Percentiles rank a stretch among this genome's conserved stretches.
Conservation (phyloP, 78 protist species). For the Creolimax fragrantissima region DNA sequence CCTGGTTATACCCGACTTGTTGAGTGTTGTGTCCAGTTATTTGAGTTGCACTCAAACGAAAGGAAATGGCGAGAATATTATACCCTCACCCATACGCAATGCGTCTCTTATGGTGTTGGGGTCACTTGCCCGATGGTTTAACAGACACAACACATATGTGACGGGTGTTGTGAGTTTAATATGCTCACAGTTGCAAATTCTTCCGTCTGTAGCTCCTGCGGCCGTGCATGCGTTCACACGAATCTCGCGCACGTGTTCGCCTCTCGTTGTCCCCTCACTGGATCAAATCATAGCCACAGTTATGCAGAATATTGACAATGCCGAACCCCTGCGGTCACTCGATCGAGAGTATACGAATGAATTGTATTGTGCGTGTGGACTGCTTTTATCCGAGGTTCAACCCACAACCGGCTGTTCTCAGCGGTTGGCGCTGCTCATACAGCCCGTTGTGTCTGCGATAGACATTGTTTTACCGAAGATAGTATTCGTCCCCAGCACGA, state of each 20-base stretch:
- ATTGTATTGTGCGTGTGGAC: neutral
- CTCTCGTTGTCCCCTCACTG: neutral
- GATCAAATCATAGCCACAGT: neutral
- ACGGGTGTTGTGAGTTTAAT: neutral
- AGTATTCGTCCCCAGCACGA: neutral
- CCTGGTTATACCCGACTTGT: neutral
- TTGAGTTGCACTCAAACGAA: neutral
- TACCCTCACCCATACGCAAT: neutral
- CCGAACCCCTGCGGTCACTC: neutral
- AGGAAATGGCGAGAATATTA: neutral
- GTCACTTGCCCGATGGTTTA: neutral
- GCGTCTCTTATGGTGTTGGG: neutral
- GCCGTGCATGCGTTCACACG: neutral
- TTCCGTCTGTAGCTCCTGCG: neutral
- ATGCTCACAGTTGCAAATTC: neutral
- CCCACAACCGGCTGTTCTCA: neutral
- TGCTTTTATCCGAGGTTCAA: neutral
- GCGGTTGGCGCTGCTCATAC: neutral
- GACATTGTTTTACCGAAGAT: neutral
- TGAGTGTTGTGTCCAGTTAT: neutral
- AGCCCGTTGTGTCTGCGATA: neutral
- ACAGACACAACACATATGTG: neutral
- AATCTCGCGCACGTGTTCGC: neutral
- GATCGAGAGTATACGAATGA: neutral
- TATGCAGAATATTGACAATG: neutral